Evolutionary conservation across 176 grass and related monocot species (phyloP).

Genomic region (Oryza glumipatula): DNA sequence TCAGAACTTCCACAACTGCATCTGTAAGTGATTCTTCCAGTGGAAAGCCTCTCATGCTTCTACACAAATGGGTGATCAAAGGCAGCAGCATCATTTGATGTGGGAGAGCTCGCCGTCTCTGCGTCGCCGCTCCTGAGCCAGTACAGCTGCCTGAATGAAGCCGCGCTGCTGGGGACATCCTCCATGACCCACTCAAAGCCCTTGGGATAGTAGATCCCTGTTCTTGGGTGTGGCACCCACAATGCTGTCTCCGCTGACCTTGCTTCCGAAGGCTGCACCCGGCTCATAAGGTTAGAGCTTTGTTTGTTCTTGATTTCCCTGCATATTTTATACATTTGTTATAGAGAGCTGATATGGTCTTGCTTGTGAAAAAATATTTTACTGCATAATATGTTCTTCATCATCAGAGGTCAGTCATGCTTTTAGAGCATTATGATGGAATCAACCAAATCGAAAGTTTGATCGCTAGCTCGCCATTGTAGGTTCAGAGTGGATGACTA

Average conservation of each 20-base stretch:
- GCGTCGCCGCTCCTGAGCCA: conserved; percentile 75
- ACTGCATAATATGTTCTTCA: conserved; percentile 11
- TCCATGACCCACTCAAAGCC: conserved; percentile 98
- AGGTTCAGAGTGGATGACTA: conserved; percentile 45
- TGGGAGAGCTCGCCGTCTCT: conserved; percentile 43
- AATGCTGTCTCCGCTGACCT: conserved; percentile 51
- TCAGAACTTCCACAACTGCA: conserved; percentile 23
- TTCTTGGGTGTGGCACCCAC: conserved; percentile 90
- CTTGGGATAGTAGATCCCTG: conserved; percentile 92
- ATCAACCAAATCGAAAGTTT: conserved; percentile 11
- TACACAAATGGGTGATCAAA: conserved; percentile 57
- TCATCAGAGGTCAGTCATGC: conserved; percentile 1
- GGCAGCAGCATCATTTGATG: conserved; percentile 28
- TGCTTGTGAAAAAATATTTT: conserved; percentile 13
- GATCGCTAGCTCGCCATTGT: conserved; percentile 6
- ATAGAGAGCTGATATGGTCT: conserved; percentile 14
- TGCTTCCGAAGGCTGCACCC: conserved; percentile 32
- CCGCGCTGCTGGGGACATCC: conserved; percentile 70
- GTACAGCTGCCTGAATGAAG: conserved; percentile 57
- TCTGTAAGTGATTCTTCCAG: conserved; percentile 37
- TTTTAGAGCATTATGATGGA: conserved; percentile 6
- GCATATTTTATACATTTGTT: conserved; percentile 37
- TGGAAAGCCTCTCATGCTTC: conserved; percentile 34
- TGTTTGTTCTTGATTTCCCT: conserved; percentile 51
- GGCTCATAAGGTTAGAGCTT: conserved; percentile 41